Evolutionary conservation across 2,329 filamentous ascomycete genomes (phyloP), one percentile per base, ranked within the genome.

Genomic region (Exophiala sp.): DNA sequence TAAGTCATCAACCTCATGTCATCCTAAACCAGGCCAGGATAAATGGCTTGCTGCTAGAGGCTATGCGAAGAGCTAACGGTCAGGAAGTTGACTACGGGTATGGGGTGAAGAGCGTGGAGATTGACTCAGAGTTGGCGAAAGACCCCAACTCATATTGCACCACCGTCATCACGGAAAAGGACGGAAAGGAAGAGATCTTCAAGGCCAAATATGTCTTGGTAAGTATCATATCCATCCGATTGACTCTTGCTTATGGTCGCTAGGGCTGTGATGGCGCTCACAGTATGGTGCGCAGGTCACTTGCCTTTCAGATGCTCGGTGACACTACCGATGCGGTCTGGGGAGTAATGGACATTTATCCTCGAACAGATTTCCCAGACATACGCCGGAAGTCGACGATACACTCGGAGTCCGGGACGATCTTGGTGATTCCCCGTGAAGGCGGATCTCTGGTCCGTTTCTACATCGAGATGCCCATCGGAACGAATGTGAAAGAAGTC

Each of bases 391-490:
- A 79, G 63, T 69, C 69, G 20, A 77, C 73, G 0, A 69, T 79
- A 42, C 76, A 77, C 44, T 74, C 74, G 3, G 59, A 72, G 3
- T 64, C 70, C 0, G 78, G 77, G 3, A 78, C 72, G 16, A 53
- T 79, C 10, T 58, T 78, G 62, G 75, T 79, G 50, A 80, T 81
- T 36, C 77, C 78, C 0, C 73, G 78, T n/a, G 78, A 80, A 65
- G 78, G 77, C 2, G 77, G 78, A 1, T 77, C 77, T 46, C 68
- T 86, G 58, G 79, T 79, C 1, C 78, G 84, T 11, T 81, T 85
- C 65, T 86, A 85, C 65, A 82, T 85, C 52, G 78, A 86, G 64
- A 66, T 86, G 1, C 75, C 78, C 0, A 63, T 64, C 0, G 74
- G 76, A 5, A 79, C 75, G 0, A 74, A 74, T 1, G 73, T 78